These are phyloP conservation scores for Podospora tetraspora DNA, from an alignment of 495 filamentous ascomycete genomes.

Conservation along the genomic window DNA sequence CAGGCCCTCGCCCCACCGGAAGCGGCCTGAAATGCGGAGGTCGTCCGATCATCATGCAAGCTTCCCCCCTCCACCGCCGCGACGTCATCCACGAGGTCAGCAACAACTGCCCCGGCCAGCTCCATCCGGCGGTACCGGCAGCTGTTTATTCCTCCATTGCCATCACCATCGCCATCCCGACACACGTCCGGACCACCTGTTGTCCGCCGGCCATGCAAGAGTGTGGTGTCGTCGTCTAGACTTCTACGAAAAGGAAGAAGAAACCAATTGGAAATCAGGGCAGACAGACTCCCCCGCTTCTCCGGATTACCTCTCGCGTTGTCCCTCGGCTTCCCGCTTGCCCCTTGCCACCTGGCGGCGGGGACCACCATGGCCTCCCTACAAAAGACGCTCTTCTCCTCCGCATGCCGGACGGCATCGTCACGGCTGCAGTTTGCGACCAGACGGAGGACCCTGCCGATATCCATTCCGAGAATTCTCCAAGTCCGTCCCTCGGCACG, in stretches of 20 bases:
- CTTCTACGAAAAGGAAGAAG: not conserved
- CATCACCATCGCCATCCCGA: not conserved
- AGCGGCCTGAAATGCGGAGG: constrained; percentile 1
- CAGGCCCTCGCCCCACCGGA: not conserved
- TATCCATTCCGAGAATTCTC: constrained; percentile 13
- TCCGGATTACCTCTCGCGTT: not conserved
- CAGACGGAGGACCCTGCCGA: constrained; percentile 28
- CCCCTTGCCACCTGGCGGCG: not conserved
- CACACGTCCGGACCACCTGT: not conserved
- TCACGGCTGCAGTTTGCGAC: constrained; percentile 28
- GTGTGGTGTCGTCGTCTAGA: not conserved
- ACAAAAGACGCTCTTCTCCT: constrained; percentile 33
- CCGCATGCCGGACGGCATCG: constrained; percentile 25
- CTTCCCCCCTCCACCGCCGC: not conserved
- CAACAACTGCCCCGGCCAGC: not conserved
- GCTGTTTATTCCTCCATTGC: not conserved
- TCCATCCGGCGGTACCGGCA: not conserved
- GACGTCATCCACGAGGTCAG: not conserved
- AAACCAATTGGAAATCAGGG: not conserved
- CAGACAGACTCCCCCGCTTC: not conserved
- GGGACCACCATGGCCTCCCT: constrained; percentile 23
- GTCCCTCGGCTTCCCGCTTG: not conserved
- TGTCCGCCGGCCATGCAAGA: not conserved
- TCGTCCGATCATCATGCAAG: not conserved
- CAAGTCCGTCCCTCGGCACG: constrained; percentile 29